Conservation (phyloP, 2,329 filamentous ascomycete species). For the Parastagonospora avenae region DNA sequence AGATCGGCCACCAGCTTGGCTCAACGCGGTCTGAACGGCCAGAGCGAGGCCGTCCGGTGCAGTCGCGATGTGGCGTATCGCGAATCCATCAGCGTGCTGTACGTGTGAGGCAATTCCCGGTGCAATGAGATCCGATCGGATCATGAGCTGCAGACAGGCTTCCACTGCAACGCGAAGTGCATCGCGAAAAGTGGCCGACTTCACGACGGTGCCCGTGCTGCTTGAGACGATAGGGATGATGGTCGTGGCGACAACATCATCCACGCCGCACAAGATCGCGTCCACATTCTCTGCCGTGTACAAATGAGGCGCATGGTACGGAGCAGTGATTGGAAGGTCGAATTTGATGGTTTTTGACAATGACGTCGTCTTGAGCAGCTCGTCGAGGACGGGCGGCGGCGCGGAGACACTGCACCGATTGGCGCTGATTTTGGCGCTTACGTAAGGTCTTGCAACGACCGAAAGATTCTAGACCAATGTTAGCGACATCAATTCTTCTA, state of each 20-base stretch:
- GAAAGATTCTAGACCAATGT: neutral
- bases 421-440: neutral
- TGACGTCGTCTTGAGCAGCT: neutral
- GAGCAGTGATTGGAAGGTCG: conserved; percentile 5
- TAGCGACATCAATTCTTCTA: neutral
- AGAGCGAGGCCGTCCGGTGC: neutral
- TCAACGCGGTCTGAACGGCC: neutral
- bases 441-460: neutral
- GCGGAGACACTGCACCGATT: conserved; percentile 2
- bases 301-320: conserved; percentile 8
- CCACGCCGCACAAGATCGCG: neutral
- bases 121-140: neutral
- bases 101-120: neutral
- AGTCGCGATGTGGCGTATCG: neutral
- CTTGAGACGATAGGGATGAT: neutral
- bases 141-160: conserved; percentile 1
- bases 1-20: neutral
- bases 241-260: neutral
- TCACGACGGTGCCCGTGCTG: neutral
- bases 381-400: neutral
- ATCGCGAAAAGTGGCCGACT: neutral
- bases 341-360: neutral
- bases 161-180: neutral
- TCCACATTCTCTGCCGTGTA: conserved; percentile 1
- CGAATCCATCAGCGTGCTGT: neutral